Base-by-base conservation (phyloP, 164 flowering plant genomes). In the Berberis vulgaris region DNA sequence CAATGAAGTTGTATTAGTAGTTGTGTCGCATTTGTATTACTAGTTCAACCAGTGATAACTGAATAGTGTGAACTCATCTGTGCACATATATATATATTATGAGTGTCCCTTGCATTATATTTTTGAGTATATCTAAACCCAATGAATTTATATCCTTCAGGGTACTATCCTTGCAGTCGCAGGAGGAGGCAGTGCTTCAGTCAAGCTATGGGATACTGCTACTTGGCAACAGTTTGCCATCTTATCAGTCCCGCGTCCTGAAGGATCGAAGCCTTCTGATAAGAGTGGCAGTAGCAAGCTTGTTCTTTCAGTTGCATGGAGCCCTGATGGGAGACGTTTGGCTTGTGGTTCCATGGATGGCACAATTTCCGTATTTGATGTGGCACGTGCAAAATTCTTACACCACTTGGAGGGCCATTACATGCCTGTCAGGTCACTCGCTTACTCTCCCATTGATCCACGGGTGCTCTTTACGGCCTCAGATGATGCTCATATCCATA, bases 301-400 rank as follows among this genome's bases (percentile, higher is more conserved):
- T 75, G 97, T 87, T 49, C 89, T 95, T n/a, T 95, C 98, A 40
- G 96, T 95, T 13, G 99, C 97, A 42, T 95, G 94, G 94, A 87
- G 92, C 66, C 83, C 85, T 39, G 97, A 91, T 73, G 99, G 99
- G 41, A 81, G 67, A 62, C 79, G 83, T 38, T 68, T 95, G 52
- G 97, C 99, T 45, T 95, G 97, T 75, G 97, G 99, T 4, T 80
- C 96, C 62, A 88, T 88, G 96, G 99, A 95, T 64, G 99, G 99
- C 57, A 85, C 92, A 5, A 81, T 95, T 65, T 85, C 94, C 2
- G 64, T 95, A 56, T 95, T 95, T 64, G 99, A 91, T 61, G 96
- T 82, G 40, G 68, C 74, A 2, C 92, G 91, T 59, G 76, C 83
- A 13, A 95, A 95, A 67, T 89, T 89, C 77, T 83, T 91, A 4